Conservation (phyloP, 371 early-diverging fungal genomes). For the Mortierella sp. region DNA sequence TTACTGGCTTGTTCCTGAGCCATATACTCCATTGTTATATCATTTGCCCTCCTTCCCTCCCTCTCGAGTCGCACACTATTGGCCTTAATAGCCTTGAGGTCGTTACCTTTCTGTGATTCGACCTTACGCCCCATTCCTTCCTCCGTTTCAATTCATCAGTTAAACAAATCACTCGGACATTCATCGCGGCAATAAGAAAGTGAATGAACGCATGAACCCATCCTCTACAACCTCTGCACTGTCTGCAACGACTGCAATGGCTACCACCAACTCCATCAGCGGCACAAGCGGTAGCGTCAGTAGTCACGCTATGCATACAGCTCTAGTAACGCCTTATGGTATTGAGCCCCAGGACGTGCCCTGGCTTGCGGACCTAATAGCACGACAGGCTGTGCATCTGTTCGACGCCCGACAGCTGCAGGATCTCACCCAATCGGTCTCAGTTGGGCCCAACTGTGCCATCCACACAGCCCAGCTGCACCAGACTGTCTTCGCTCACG, state of each 20-base stretch:
- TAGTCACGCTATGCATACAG: not conserved
- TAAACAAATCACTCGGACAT: not conserved
- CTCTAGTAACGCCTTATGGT: slow-evolving; percentile 30
- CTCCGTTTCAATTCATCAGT: not conserved
- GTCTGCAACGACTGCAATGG: not conserved
- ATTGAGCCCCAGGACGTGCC: slow-evolving; percentile 48
- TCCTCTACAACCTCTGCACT: not conserved
- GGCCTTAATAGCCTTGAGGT: too few species aligned
- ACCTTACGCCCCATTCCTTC: too few species aligned
- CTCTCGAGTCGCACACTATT: too few species aligned
- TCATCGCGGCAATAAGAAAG: not conserved
- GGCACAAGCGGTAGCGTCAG: not conserved
- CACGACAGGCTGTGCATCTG: slow-evolving; percentile 26
- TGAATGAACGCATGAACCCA: slow-evolving; percentile 1
- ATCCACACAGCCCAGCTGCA: slow-evolving; percentile 39
- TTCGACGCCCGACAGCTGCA: slow-evolving; percentile 31
- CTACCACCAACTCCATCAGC: not conserved
- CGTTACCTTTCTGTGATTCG: too few species aligned
- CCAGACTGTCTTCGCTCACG: not conserved
- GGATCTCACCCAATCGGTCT: slow-evolving; percentile 29
- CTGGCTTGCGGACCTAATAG: slow-evolving; percentile 43
- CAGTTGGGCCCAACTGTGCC: slow-evolving; percentile 24
- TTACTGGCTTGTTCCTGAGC: too few species aligned
- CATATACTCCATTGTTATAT: too few species aligned
- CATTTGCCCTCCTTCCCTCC: too few species aligned